Conservation (phyloP, 2,329 filamentous ascomycete species). For the Cordyceps cateniannulata region DNA sequence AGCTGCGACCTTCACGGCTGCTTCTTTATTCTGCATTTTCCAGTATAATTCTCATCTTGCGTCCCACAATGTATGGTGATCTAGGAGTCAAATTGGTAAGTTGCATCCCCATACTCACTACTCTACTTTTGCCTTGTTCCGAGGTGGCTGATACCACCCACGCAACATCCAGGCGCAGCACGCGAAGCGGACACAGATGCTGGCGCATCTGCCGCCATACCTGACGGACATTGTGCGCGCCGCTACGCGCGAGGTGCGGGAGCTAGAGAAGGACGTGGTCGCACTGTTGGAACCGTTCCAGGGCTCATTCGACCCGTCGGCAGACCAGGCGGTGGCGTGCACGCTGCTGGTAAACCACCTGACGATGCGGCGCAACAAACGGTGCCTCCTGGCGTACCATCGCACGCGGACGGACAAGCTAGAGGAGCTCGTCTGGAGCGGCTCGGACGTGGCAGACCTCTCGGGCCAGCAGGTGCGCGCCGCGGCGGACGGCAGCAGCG, state of each 20-base stretch:
- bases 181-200: conserved; percentile 87
- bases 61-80: conserved; percentile 71
- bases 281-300: conserved; percentile 76
- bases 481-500: conserved; percentile 24
- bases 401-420: conserved; percentile 83
- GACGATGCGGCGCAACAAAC: conserved; percentile 92
- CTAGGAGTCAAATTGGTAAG: conserved; percentile 76
- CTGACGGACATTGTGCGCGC: conserved; percentile 85
- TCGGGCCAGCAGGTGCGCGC: conserved; percentile 49
- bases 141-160: neutral
- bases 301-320: conserved; percentile 76
- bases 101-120: conserved; percentile 1
- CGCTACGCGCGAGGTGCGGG: conserved; percentile 85
- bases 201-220: conserved; percentile 82
- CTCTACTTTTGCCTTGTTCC: conserved; percentile 15
- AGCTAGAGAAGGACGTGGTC: conserved; percentile 80
- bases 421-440: conserved; percentile 90
- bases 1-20: neutral
- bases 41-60: too few species aligned
- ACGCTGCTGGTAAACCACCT: conserved; percentile 89
- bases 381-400: conserved; percentile 91
- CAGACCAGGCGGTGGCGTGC: conserved; percentile 78
- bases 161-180: conserved; percentile 65
- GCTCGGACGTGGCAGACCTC: conserved; percentile 72
- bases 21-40: neutral